Evolutionary conservation across 1,284 basidiomycete genomes (phyloP).

Genomic region (Ceratobasidium papillatum): DNA sequence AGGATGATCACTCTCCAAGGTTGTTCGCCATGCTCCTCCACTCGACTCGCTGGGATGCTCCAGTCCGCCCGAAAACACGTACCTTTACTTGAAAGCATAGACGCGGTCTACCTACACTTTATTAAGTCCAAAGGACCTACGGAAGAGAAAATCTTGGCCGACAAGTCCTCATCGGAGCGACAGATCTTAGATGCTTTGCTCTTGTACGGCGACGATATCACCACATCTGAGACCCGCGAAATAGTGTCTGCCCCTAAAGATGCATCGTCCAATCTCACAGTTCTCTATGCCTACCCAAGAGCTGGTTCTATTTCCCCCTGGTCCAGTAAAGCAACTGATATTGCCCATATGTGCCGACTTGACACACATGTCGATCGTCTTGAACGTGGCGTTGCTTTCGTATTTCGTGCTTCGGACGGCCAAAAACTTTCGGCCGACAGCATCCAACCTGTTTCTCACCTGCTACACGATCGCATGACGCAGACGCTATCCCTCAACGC

Average conservation of each 20-base stretch:
- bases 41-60: conserved; percentile 69
- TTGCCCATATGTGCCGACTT: conserved; percentile 87
- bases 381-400: conserved; percentile 84
- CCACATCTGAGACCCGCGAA: conserved; percentile 59
- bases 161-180: conserved; percentile 59
- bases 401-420: conserved; percentile 64
- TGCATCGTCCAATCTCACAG: conserved; percentile 51
- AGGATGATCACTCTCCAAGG: conserved; percentile 65
- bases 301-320: conserved; percentile 87
- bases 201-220: conserved; percentile 83
- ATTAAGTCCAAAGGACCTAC: conserved; percentile 67
- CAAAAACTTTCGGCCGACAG: conserved; percentile 56
- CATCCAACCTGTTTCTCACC: conserved; percentile 64
- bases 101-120: conserved; percentile 89
- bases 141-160: conserved; percentile 61
- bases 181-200: conserved; percentile 78
- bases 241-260: conserved; percentile 53
- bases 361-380: conserved; percentile 75
- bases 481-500: conserved; percentile 71
- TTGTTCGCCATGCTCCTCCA: conserved; percentile 73
- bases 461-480: conserved; percentile 96
- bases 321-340: conserved; percentile 98
- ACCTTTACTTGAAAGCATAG: conserved; percentile 71
- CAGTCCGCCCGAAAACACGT: conserved; percentile 65
- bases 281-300: conserved; percentile 81